Base-by-base conservation (phyloP, 179 eudicot genomes). In the Drosera spatulata region DNA sequence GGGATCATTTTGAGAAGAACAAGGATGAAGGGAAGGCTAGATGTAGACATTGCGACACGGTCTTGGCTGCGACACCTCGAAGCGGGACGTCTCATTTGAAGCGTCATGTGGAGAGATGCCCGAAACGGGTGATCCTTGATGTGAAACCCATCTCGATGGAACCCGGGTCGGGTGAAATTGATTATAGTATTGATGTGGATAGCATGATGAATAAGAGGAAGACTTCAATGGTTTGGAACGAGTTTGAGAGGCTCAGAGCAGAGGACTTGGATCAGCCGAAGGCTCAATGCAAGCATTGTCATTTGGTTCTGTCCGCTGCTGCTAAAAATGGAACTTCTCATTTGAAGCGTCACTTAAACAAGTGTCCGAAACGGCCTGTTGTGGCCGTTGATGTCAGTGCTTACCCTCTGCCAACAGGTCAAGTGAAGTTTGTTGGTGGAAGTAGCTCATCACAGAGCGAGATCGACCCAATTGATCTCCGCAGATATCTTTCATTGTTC, bases 51-150 rank as follows among this genome's bases (percentile, higher is more conserved):
- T 78, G 82, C 52, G 74, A 78, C 45, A 49, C 70, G 39, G 41
- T 78, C 4, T 71, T 78, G 51, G 69, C 71, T 40, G 71, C 82
- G 41, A 75, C 79, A 45, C 82, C 82, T 60, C 71, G 70, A 75
- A 78, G 82, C 48, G 82, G 82, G 47, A 78, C 82, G 5, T 78
- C 82, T 41, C 82, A 78, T 72, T 75, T 78, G 50, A 78, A 72
- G 44, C 77, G 82, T 54, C 82, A 78, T 38, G 71, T 75, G 57
- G 82, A 78, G 53, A 73, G 79, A 45, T 78, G 82, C 52, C 58
- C 72, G 43, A 78, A 75, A 61, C 82, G 82, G 13, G 37, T 51
- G 14, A 76, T 73, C 14, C 52, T 75, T 10, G 72, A 71, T 46
- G 62, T 75, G 15, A 65, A 66, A 57, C 82, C 82, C 15, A 72